These are phyloP conservation scores for Castanea crenata DNA, from an alignment of 306 rosid species.

Conservation along the genomic window DNA sequence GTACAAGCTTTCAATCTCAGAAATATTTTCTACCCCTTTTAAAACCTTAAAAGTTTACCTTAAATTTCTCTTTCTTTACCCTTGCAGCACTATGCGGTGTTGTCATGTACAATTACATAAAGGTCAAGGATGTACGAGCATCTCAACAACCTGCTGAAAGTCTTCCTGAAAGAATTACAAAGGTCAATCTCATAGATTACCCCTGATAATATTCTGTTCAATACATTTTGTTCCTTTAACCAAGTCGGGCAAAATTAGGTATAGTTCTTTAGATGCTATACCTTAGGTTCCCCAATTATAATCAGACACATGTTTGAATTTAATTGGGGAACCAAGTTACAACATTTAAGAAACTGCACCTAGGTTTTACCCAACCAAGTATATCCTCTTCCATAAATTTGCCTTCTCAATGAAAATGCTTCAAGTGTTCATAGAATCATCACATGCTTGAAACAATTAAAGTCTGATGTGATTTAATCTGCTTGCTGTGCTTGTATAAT, in stretches of 20 bases:
- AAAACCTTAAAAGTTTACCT: neutral
- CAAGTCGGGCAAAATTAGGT: no score
- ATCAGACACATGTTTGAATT: no score
- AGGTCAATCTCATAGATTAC: slow-evolving; percentile 42
- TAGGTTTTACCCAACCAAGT: no score
- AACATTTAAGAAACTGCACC: no score
- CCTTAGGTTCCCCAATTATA: no score
- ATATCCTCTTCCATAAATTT: neutral
- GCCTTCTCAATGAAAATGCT: neutral
- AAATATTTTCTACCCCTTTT: neutral
- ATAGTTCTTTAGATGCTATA: no score
- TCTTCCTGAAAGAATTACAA: slow-evolving; percentile 60
- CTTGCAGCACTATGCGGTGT: slow-evolving; percentile 84
- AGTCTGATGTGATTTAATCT: neutral
- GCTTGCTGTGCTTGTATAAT: neutral
- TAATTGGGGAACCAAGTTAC: no score
- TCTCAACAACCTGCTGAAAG: slow-evolving; percentile 60
- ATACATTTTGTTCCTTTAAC: neutral
- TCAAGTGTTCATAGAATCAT: neutral
- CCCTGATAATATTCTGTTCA: neutral
- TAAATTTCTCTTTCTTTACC: neutral
- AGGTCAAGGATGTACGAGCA: slow-evolving; percentile 87
- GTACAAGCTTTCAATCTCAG: neutral
- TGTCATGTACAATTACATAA: slow-evolving; percentile 89
- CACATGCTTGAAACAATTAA: neutral